phyloP scores from a whole-genome alignment of 2,329 filamentous ascomycete genomes.

The Leptosphaerulina australis region DNA sequence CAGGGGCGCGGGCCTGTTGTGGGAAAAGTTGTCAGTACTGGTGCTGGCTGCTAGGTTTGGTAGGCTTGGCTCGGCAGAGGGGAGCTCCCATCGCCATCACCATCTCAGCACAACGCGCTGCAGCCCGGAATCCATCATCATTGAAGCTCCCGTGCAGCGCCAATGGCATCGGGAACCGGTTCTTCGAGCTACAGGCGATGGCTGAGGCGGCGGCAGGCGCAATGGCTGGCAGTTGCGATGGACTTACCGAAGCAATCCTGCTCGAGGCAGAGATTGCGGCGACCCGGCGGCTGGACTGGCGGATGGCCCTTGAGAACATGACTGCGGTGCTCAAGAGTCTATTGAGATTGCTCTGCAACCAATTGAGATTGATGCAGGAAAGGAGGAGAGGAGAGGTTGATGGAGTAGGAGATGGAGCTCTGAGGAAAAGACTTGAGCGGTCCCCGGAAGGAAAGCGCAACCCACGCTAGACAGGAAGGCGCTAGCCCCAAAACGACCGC shows the following conservation, averaged over 20 bases:
- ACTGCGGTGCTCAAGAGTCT: slow-evolving; percentile 56
- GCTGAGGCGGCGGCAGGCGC: slow-evolving; percentile 48
- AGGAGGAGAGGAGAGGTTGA: slow-evolving; percentile 50
- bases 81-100: slow-evolving; percentile 36
- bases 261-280: slow-evolving; percentile 90
- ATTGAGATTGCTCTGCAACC: slow-evolving; percentile 50
- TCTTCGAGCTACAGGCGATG: slow-evolving; percentile 45
- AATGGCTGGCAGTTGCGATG: slow-evolving; percentile 51
- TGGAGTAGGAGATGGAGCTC: slow-evolving; percentile 46
- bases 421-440: slow-evolving; percentile 29
- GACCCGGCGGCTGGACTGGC: slow-evolving; percentile 94
- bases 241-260: slow-evolving; percentile 94
- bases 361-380: slow-evolving; percentile 53
- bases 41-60: slow-evolving; percentile 32
- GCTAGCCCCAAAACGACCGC: slow-evolving; percentile 28
- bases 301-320: slow-evolving; percentile 98
- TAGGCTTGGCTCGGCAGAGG: slow-evolving; percentile 42
- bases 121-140: slow-evolving; percentile 45
- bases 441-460: slow-evolving; percentile 39
- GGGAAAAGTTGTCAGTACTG: slow-evolving; percentile 56
- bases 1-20: slow-evolving; percentile 82
- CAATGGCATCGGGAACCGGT: slow-evolving; percentile 41
- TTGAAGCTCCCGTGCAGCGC: slow-evolving; percentile 46
- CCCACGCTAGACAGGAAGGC: slow-evolving; percentile 21
- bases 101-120: slow-evolving; percentile 40